phyloP scores from a whole-genome alignment of 2,329 filamentous ascomycete species.

The Pseudogymnoascus sp. region DNA sequence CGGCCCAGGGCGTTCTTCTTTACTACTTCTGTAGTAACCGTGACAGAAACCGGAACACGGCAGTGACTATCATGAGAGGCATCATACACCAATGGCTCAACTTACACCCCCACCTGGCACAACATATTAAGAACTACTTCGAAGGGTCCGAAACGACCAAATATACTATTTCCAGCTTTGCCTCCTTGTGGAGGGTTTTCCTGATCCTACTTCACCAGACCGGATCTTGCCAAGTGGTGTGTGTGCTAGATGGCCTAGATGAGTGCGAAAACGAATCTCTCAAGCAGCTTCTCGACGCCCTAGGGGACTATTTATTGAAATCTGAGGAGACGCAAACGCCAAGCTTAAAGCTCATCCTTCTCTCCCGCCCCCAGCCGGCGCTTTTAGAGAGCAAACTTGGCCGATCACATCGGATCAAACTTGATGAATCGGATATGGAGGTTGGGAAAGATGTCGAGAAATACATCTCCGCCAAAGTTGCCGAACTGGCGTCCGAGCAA shows the following conservation, averaged over 20 bases:
- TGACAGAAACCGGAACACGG: conserved; percentile 30
- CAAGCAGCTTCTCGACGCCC: conserved; percentile 11
- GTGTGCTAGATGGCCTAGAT: conserved; percentile 24
- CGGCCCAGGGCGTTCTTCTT: background rate
- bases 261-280: conserved; percentile 18
- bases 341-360: background rate
- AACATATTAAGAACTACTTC: background rate
- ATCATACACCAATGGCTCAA: conserved; percentile 32
- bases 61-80: conserved; percentile 32
- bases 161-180: conserved; percentile 11
- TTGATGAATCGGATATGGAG: conserved; percentile 19
- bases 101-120: background rate
- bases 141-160: background rate
- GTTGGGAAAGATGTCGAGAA: conserved; percentile 17
- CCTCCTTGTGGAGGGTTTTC: conserved; percentile 18
- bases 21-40: conserved; percentile 36
- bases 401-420: conserved; percentile 12
- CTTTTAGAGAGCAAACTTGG: conserved; percentile 7
- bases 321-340: background rate
- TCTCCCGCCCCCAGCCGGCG: background rate
- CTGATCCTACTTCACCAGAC: conserved; percentile 15
- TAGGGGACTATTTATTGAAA: background rate
- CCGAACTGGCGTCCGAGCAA: conserved; percentile 1
- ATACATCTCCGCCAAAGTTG: conserved; percentile 18
- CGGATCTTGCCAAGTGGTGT: conserved; percentile 12